Base-by-base conservation (phyloP, 176 grass and related monocot genomes). In the Bothriochloa decipiens region DNA sequence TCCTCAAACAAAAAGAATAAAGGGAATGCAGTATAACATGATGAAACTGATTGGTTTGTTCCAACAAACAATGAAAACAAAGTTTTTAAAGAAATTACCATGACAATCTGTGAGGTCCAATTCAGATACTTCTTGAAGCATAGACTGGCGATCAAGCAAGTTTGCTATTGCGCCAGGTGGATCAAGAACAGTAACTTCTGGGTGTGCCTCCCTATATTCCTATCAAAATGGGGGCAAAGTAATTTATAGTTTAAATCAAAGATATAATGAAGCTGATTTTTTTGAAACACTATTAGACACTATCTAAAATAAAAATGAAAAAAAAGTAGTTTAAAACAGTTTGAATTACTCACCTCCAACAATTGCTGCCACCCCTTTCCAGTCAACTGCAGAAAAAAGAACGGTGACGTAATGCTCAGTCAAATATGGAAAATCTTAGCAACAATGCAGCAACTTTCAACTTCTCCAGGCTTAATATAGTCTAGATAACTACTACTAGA, bases 181-280 rank as follows among this genome's bases (percentile, higher is more conserved):
- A 70, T 98, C 96, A 75, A 99, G 93, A 65, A 99, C 88, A 75
- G 96, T 99, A 60, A 99, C 96, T 87, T 99, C 96, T 74, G 96
- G 93, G 74, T 99, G 96, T 70, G 81, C 82, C 75, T 92, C 89
- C 42, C 83, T 65, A 85, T 92, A 99, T 83, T 92, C 93, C 96
- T 99, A 85, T 58, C 45, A 67, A 46, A 49, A 70, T 61, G 4
- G 75, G 41, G 76, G n/a, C 69, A 86, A 60, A 29, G 16, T 28
- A 49, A 9, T 75, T 65, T 29, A 46, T 33, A 55, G 27, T 74
- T 49, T 72, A 45, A 66, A 37, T 75, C 36, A 74, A 45, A n/a
- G 1, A 78, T 26, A 83, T 78, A 78, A 83, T 27, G 62, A 7
- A 75, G 40, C 20, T 10, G 11, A 17, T 22, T 39, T 33, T 76